Evolutionary conservation across 768 basidiomycete species (phyloP), one percentile per base, ranked within the genome.

Genomic region (Hydnum rufescens): DNA sequence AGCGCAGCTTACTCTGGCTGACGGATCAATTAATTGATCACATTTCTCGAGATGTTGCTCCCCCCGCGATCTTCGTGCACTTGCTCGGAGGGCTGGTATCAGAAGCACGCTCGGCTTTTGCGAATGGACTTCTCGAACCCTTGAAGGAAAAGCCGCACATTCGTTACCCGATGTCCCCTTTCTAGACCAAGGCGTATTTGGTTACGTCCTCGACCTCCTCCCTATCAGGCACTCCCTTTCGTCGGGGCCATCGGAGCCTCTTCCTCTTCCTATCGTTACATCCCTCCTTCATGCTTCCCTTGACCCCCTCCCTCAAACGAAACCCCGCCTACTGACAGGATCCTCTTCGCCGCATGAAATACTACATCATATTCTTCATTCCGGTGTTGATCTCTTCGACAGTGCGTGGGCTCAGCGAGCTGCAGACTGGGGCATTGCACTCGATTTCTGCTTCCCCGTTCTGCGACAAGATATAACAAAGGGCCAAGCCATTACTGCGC

Each of bases 301-400:
- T 5, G 53, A 47, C 0, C 58, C 69, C 0, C 69, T 87, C 1
- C 70, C 80, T 0, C 22, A 58, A 1, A 43, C 58, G 4, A 89
- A 89, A 63, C 72, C 71, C 1, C 80, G 88, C 25, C 59, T 86
- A 13, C 71, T 75, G 28, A 76, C 64, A 64, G 70, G 70, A 1
- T 61, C 70, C 0, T 57, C 60, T 3, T 76, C 78, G 0, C 88
- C 87, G 1, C 88, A 88, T 54, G 81, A 85, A 51, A 74, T 87
- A 13, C 75, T 90, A 2, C 64, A 64, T 5, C 71, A 87, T 26
- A 70, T 89, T 29, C 64, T 66, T 1, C 67, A 74, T 42, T 68
- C 79, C 2, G 87, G 88, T 0, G 60, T 84, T 16, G 87, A 92
- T 60, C 56, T 89, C 0, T 79, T 89, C 55, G 85, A 88, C 58